A percentile compares a stretch with the other conserved stretches of the same genome.
phyloP scores from a whole-genome alignment of 805 yeast species.

The Candida stauntonica region DNA sequence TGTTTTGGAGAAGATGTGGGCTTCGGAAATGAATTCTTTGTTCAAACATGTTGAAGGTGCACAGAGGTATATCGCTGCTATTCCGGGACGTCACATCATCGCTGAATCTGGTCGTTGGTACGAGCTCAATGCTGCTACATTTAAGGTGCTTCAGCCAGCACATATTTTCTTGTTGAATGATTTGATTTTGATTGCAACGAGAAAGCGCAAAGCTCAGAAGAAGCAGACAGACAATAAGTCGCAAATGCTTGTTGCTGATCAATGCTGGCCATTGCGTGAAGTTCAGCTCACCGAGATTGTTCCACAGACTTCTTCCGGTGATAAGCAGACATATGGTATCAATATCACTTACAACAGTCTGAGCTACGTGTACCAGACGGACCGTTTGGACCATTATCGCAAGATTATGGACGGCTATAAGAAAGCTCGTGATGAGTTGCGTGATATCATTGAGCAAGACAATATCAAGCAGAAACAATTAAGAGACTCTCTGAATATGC shows the following conservation, averaged over 20 bases:
- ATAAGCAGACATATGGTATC: constrained; percentile 34
- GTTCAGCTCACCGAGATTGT: constrained; percentile 33
- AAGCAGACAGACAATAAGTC: constrained; percentile 28
- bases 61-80: constrained; percentile 66
- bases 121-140: constrained; percentile 79
- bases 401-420: constrained; percentile 52
- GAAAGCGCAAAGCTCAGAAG: constrained; percentile 35
- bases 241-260: constrained; percentile 56
- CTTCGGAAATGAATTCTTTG: constrained; percentile 58
- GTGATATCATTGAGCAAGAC: constrained; percentile 52
- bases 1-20: constrained; percentile 80
- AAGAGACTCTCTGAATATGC: constrained; percentile 40
- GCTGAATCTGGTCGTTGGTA: constrained; percentile 82
- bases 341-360: constrained; percentile 44
- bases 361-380: constrained; percentile 57
- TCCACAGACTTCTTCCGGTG: constrained; percentile 7
- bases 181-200: constrained; percentile 66
- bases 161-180: constrained; percentile 79
- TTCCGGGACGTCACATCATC: constrained; percentile 76
- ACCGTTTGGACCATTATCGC: constrained; percentile 50
- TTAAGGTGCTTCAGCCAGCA: constrained; percentile 72
- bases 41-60: constrained; percentile 91
- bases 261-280: constrained; percentile 73
- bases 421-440: constrained; percentile 56
- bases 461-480: constrained; percentile 38